These are phyloP conservation scores for Ascochyta rabiei DNA, from an alignment of 2,329 filamentous ascomycete genomes.

Conservation along the genomic window DNA sequence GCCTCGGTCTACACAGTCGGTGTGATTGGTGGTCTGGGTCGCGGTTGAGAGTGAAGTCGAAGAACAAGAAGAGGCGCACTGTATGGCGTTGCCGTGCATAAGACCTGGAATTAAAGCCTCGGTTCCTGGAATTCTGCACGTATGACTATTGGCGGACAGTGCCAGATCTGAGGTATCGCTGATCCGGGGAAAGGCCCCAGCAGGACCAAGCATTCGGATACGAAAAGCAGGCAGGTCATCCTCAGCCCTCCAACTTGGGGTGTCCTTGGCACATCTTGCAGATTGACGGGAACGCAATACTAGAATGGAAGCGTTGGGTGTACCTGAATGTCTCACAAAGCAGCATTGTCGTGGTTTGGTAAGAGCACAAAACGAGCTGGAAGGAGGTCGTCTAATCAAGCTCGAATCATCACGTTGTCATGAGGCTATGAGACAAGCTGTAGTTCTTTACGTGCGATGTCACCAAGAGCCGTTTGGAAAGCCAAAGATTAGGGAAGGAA, in stretches of 20 bases:
- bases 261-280: background rate
- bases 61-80: slow-evolving; percentile 1
- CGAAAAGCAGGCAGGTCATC: background rate
- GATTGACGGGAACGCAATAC: background rate
- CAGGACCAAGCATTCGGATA: slow-evolving; percentile 5
- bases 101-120: slow-evolving; percentile 7
- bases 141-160: background rate
- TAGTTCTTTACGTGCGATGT: background rate
- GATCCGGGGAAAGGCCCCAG: slow-evolving; percentile 4
- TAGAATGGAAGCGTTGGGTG: background rate
- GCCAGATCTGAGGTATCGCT: slow-evolving; percentile 1
- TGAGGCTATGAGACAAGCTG: background rate
- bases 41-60: background rate
- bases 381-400: background rate
- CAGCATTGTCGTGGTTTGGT: background rate
- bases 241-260: background rate
- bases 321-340: background rate
- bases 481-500: background rate
- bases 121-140: background rate
- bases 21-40: slow-evolving; percentile 6
- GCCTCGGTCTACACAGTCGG: slow-evolving; percentile 9
- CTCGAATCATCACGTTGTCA: background rate
- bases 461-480: background rate
- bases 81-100: slow-evolving; percentile 2
- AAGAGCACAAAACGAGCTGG: background rate